phyloP scores from a whole-genome alignment of 2,329 filamentous ascomycete species.

The Cladorrhinum sp. region DNA sequence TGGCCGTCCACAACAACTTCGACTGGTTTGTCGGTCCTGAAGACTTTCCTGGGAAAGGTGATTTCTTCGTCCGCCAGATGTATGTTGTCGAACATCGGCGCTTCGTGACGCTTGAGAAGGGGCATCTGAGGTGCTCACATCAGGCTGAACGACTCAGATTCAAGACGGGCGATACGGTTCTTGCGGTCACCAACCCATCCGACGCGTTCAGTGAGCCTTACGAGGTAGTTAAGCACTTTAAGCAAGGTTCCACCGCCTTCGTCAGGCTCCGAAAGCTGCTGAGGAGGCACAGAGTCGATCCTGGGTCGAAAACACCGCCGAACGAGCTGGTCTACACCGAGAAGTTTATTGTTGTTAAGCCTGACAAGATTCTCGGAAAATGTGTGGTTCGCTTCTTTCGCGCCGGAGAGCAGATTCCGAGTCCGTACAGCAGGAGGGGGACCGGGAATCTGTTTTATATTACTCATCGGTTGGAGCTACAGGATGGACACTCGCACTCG shows the following conservation, averaged over 20 bases:
- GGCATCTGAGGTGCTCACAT: slow-evolving; percentile 54
- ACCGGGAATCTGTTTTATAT: slow-evolving; percentile 66
- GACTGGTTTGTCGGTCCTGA: slow-evolving; percentile 53
- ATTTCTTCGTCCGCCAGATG: slow-evolving; percentile 68
- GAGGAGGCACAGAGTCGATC: slow-evolving; percentile 45
- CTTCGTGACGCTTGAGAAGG: slow-evolving; percentile 56
- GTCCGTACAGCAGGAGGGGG: slow-evolving; percentile 64
- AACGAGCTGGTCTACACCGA: slow-evolving; percentile 62
- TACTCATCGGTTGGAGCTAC: slow-evolving; percentile 38
- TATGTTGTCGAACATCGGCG: slow-evolving; percentile 59
- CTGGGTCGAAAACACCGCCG: slow-evolving; percentile 31
- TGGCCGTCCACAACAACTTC: slow-evolving; percentile 53
- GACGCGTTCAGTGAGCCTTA: slow-evolving; percentile 54
- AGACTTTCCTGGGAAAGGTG: slow-evolving; percentile 34
- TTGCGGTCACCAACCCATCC: slow-evolving; percentile 38
- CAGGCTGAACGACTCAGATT: slow-evolving; percentile 21
- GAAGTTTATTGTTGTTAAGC: slow-evolving; percentile 37
- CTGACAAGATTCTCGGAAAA: slow-evolving; percentile 45
- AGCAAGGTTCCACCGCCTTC: slow-evolving; percentile 26
- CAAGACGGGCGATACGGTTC: slow-evolving; percentile 57
- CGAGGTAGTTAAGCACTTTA: slow-evolving; percentile 47
- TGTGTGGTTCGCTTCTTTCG: slow-evolving; percentile 60
- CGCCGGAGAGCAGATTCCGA: slow-evolving; percentile 44
- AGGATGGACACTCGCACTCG: slow-evolving; percentile 21
- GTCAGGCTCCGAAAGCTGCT: slow-evolving; percentile 51